Conservation (phyloP, 2,329 filamentous ascomycete genomes). For the Amauroascus niger region DNA sequence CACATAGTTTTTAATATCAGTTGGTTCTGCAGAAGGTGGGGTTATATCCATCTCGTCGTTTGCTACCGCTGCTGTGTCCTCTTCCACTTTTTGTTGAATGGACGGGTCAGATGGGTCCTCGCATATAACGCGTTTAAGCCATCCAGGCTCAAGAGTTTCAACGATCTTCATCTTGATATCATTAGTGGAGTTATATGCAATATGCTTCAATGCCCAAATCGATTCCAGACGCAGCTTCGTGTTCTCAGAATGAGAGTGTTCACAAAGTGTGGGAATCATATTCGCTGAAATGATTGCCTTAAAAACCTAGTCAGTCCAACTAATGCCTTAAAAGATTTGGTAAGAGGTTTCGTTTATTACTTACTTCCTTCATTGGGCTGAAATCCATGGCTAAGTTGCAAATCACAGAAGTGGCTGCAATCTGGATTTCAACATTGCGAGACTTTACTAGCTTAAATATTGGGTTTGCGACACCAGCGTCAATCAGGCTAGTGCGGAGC, state of each 20-base stretch:
- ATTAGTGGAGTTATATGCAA: constrained; percentile 62
- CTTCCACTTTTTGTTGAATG: constrained; percentile 25
- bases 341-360: constrained; percentile 26
- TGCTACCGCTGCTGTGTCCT: constrained; percentile 24
- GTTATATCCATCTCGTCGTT: constrained; percentile 13
- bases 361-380: constrained; percentile 80
- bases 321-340: background rate
- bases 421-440: constrained; percentile 65
- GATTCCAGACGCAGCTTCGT: constrained; percentile 73
- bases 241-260: constrained; percentile 72
- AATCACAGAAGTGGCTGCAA: constrained; percentile 73
- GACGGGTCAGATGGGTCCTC: constrained; percentile 38
- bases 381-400: constrained; percentile 81
- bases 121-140: constrained; percentile 70
- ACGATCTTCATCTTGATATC: constrained; percentile 68
- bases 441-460: constrained; percentile 67
- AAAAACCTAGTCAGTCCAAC: constrained; percentile 15
- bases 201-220: constrained; percentile 87
- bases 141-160: constrained; percentile 64
- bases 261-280: constrained; percentile 66
- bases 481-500: constrained; percentile 75
- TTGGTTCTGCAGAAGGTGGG: constrained; percentile 40
- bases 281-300: constrained; percentile 64
- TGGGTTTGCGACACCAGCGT: constrained; percentile 69
- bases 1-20: constrained; percentile 49